A percentile compares a stretch with the other conserved stretches of the same genome.
These are phyloP conservation scores for Lunularia cruciata DNA, from an alignment of 225 moss, liverwort and hornwort genomes.

Conservation along the genomic window DNA sequence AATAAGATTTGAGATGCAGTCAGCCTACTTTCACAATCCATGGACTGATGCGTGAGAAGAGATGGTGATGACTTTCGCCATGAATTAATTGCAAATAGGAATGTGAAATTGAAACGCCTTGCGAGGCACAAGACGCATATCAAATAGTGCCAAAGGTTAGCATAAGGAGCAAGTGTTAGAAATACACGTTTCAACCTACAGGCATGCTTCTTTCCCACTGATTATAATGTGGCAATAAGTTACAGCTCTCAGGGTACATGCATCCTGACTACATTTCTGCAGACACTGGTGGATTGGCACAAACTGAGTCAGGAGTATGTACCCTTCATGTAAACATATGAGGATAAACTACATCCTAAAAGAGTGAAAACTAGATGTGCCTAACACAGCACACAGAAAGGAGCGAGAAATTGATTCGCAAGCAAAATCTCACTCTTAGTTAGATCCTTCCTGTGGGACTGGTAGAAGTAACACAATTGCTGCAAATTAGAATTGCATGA, in stretches of 20 bases:
- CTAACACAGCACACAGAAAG: constrained; percentile 2
- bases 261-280: constrained; percentile 3
- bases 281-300: not conserved
- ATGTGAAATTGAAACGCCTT: not conserved
- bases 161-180: not conserved
- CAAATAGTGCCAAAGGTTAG: not conserved
- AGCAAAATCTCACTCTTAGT: constrained; percentile 4
- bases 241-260: constrained; percentile 4
- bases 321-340: too few relatives aligned
- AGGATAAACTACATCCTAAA: not conserved
- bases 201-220: not conserved
- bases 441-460: not conserved
- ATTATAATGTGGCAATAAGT: not conserved
- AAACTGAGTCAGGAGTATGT: not conserved
- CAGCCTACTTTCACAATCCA: not conserved
- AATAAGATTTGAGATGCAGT: not conserved
- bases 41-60: not conserved
- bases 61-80: not conserved
- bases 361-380: not conserved
- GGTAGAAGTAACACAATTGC: constrained; percentile 3
- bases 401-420: constrained; percentile 4
- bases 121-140: not conserved
- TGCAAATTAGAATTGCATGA: constrained; percentile 1
- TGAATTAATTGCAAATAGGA: constrained; percentile 1
- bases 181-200: not conserved